These are phyloP conservation scores for Cladosporium sp. DNA, from an alignment of 2,329 filamentous ascomycete genomes.

Conservation along the genomic window DNA sequence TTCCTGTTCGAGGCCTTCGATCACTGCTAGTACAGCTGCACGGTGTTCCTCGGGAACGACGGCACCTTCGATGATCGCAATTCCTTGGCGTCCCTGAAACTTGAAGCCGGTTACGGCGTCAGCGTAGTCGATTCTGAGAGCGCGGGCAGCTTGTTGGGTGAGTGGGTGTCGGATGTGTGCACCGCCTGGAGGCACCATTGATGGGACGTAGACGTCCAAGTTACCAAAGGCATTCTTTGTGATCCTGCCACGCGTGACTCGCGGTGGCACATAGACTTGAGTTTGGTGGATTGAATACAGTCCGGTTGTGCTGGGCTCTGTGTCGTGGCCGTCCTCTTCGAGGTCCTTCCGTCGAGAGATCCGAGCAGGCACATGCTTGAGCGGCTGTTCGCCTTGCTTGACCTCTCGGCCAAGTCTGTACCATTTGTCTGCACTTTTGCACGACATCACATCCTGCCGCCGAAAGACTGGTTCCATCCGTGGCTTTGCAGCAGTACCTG, in stretches of 20 bases:
- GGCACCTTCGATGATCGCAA: constrained; percentile 75
- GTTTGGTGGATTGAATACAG: constrained; percentile 66
- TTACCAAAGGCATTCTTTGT: constrained; percentile 65
- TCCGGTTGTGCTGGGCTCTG: constrained; percentile 55
- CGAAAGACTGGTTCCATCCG: constrained; percentile 79
- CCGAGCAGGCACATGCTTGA: constrained; percentile 64
- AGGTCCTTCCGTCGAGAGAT: constrained; percentile 25
- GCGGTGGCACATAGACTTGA: constrained; percentile 71
- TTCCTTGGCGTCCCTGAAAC: constrained; percentile 83
- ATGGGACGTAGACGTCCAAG: constrained; percentile 64
- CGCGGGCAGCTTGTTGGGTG: constrained; percentile 69
- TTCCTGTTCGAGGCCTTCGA: constrained; percentile 68
- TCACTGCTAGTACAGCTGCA: constrained; percentile 71
- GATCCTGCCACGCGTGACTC: constrained; percentile 72
- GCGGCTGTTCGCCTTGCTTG: constrained; percentile 74
- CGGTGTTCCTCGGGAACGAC: constrained; percentile 72
- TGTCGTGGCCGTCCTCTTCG: constrained; percentile 41
- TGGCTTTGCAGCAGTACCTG: constrained; percentile 58
- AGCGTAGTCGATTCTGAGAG: constrained; percentile 81
- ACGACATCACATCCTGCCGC: constrained; percentile 75
- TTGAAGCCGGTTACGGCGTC: constrained; percentile 88
- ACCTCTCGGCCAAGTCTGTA: constrained; percentile 83
- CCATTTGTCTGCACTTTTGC: constrained; percentile 84
- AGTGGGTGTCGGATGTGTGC: constrained; percentile 59
- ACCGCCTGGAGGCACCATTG: constrained; percentile 64